Base-by-base conservation (phyloP, 2,329 filamentous ascomycete genomes). In the Fusarium brachygibbosum region DNA sequence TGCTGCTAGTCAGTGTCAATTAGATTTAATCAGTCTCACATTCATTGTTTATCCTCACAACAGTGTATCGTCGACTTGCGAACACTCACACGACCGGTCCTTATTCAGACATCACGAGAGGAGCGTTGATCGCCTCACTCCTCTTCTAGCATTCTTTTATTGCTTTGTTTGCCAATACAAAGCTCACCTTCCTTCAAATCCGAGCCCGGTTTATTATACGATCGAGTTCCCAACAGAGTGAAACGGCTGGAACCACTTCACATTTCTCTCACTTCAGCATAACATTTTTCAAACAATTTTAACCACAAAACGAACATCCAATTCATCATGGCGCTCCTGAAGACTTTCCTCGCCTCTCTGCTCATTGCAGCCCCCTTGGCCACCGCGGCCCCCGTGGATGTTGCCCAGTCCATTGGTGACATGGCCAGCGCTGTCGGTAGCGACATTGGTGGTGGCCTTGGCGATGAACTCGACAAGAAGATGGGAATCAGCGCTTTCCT, bases 61-160 rank as follows among this genome's bases (percentile, higher is more conserved):
- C 64, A 58, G 53, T 63, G 65, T 62, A 54, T 70, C 65, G 60
- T 53, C 51, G 64, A 49, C 59, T 63, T 58, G 45, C 45, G 48
- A 62, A 56, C 23, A 38, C 52, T 51, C 42, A 50, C 66, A 59
- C 63, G 31, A 63, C 58, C 58, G 37, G 55, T 71, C 50, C 42
- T 69, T 66, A 74, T 67, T 66, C 60, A 68, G 34, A 58, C n/a
- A 50, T 59, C 63, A 63, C 44, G 63, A 74, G 73, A 77, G 74
- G 73, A 76, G 68, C 75, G 74, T 77, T 77, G 75, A 77, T 75
- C 75, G 75, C 66, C 67, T 56, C 53, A 49, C 61, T 76, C 69
- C 73, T 75, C 73, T 69, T 46, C 29, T 38, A 65, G 48, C 71
- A 71, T 45, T 74, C 73, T 25, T 65, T 75, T 57, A 46, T 44